Conservation (phyloP, 345 rosid species). For the Hibiscus tridactylites region DNA sequence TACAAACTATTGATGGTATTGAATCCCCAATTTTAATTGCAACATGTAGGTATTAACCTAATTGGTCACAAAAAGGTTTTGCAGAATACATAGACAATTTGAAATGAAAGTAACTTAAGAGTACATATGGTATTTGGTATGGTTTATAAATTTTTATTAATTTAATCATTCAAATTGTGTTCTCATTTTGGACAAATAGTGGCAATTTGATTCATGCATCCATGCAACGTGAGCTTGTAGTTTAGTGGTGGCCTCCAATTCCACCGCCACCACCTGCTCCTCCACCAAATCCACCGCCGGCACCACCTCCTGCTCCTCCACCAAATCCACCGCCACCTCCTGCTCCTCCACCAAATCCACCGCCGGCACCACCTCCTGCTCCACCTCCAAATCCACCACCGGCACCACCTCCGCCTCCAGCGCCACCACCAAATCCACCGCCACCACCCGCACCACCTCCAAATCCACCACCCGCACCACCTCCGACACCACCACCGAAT, state of each 20-base stretch:
- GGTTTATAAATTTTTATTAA: not conserved
- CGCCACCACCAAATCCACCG: too few species aligned
- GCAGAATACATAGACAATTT: too few species aligned
- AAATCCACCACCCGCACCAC: not conserved
- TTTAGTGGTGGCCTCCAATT: slow-evolving; percentile 6
- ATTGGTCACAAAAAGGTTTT: not conserved
- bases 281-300: not conserved
- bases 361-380: not conserved
- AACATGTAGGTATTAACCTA: not conserved
- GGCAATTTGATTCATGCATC: not conserved
- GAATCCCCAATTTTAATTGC: not conserved
- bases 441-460: not conserved
- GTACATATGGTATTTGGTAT: not conserved
- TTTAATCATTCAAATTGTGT: not conserved
- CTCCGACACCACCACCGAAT: not conserved
- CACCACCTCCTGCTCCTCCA: not conserved
- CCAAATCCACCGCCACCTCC: slow-evolving; percentile 9
- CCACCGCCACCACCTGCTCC: slow-evolving; percentile 13
- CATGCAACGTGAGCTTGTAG: slow-evolving; percentile 16
- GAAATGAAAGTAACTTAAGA: not conserved
- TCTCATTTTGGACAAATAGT: not conserved
- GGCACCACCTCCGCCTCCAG: not conserved
- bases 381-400: not conserved
- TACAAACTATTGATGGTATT: not conserved
- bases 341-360: too few species aligned